These are phyloP conservation scores for Hysterangium stoloniferum DNA, from an alignment of 768 basidiomycete genomes.

Conservation along the genomic window DNA sequence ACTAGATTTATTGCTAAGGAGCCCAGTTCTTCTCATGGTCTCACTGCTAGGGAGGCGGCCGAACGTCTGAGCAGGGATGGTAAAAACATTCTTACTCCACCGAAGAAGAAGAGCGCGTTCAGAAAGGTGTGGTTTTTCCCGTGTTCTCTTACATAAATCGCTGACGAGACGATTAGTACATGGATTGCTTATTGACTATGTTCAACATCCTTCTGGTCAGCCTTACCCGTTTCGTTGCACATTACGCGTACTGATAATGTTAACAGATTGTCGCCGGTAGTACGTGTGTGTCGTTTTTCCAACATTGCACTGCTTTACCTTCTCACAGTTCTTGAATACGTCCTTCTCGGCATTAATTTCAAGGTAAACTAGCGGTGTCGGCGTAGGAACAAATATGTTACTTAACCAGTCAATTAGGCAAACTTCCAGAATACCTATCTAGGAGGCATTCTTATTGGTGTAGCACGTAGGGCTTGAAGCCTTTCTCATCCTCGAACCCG, in stretches of 20 bases:
- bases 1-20: slow-evolving; percentile 49
- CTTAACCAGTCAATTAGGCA: slow-evolving; percentile 32
- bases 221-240: background rate
- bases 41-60: slow-evolving; percentile 46
- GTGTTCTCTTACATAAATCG: slow-evolving; percentile 13
- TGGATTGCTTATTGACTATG: slow-evolving; percentile 51
- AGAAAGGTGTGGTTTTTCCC: slow-evolving; percentile 39
- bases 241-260: background rate
- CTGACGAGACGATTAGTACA: slow-evolving; percentile 36
- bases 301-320: background rate
- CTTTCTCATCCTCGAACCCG: background rate
- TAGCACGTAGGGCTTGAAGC: slow-evolving; percentile 34
- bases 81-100: slow-evolving; percentile 56
- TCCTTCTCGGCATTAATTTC: slow-evolving; percentile 55
- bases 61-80: slow-evolving; percentile 49
- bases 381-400: slow-evolving; percentile 15
- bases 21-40: slow-evolving; percentile 41
- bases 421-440: slow-evolving; percentile 64
- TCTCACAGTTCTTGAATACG: slow-evolving; percentile 44
- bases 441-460: slow-evolving; percentile 58
- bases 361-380: slow-evolving; percentile 41
- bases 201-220: slow-evolving; percentile 52
- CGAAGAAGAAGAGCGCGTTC: slow-evolving; percentile 56
- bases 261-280: slow-evolving; percentile 46
- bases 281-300: background rate